Evolutionary conservation across 345 rosid species (phyloP), one percentile per base, ranked within the genome.

Genomic region (Trapa bicornis): DNA sequence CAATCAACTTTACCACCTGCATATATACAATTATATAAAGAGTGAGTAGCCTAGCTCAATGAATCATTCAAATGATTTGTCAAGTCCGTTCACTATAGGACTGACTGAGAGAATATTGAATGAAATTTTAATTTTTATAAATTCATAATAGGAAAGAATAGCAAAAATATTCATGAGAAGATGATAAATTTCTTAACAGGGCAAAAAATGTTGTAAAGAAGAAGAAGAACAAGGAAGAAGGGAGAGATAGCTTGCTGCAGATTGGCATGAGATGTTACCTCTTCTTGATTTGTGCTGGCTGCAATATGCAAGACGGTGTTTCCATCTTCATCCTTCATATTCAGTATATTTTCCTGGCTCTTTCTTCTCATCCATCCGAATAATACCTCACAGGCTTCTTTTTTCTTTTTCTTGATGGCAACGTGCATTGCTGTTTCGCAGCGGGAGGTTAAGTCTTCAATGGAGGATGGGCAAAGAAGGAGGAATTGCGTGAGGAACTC

Each of bases 281-380:
- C 16, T 5, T 16, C 15, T 36, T 61, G 65, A 36, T 62, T 37
- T 37, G 65, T 62, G 43, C 1, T 6, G 3, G 42, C 37, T 0
- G 65, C 65, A 37, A 37, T 37, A 37, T 62, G 65, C 42, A 62
- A 37, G 4, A 62, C 65, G 5, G 22, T 62, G 45, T 62, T 62
- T 7, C 65, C 65, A 33, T 61, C 38, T 22, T 22, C 29, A 22
- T 22, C 29, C 29, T 22, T 22, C 29, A 22, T 22, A 22, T 22
- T 22, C 29, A 22, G 29, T 22, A 22, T 22, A 22, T 22, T 22
- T 22, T 22, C 29, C 29, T 22, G 29, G 29, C 29, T 0, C 29
- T 22, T 22, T 22, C 29, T 0, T 22, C 29, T 22, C 29, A 22
- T 22, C 29, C 29, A 22, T 22, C 29, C 29, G 29, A 22, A 22